Conservation (phyloP, 805 yeast species). For the Teunomyces tritomae region DNA sequence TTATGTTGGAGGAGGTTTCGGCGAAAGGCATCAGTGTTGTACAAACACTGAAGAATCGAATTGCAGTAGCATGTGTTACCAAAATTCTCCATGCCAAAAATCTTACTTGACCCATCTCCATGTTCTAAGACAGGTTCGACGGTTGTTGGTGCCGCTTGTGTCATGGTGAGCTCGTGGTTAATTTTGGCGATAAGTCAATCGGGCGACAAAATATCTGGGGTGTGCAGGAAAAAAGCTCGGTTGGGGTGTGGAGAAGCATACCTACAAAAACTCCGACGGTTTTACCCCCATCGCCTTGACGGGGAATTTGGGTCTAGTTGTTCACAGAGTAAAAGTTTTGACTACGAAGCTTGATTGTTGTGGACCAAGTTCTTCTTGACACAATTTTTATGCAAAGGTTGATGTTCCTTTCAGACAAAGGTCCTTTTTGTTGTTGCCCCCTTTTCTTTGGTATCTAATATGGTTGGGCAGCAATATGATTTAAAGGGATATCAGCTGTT, state of each 20-base stretch:
- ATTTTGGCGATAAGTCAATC: background rate
- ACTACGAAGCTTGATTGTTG: too few species aligned
- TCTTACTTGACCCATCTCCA: slow-evolving; percentile 68
- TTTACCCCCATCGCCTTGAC: too few species aligned
- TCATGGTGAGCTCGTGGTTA: background rate
- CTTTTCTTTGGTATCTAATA: too few species aligned
- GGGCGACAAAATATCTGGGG: background rate
- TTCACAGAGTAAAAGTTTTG: too few species aligned
- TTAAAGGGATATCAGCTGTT: too few species aligned
- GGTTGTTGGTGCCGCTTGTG: background rate
- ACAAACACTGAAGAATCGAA: slow-evolving; percentile 85
- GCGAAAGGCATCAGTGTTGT: slow-evolving; percentile 70
- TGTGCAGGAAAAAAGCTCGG: background rate
- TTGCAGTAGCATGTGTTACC: slow-evolving; percentile 95
- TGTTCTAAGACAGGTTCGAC: slow-evolving; percentile 4
- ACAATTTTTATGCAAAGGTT: too few species aligned
- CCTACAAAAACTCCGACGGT: too few species aligned
- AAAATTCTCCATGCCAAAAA: slow-evolving; percentile 80
- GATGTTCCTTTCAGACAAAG: too few species aligned
- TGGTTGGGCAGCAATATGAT: too few species aligned
- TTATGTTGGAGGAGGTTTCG: slow-evolving; percentile 39
- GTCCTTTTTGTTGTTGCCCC: too few species aligned
- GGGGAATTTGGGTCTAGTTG: too few species aligned
- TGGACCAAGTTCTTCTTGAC: too few species aligned
- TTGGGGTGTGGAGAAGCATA: background rate